Evolutionary conservation across 768 basidiomycete genomes (phyloP).

Genomic region (Holtermannia corniformis): DNA sequence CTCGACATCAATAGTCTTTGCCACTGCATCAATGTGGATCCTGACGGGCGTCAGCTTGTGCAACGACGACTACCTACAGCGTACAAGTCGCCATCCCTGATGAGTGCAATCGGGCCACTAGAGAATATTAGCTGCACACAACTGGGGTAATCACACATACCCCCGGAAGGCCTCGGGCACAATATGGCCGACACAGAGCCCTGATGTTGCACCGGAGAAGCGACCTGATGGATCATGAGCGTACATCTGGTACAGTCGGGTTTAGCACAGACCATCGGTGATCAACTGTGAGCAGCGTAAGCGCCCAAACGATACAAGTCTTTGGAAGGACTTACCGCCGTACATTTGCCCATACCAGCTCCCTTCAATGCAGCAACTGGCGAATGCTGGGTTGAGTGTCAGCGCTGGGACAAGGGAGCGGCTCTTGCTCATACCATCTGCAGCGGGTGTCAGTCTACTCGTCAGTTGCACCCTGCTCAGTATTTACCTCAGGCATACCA

Average conservation of each 20-base stretch:
- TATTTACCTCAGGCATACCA: slow-evolving; percentile 81
- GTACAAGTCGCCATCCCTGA: slow-evolving; percentile 64
- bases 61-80: background rate
- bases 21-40: slow-evolving; percentile 78
- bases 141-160: background rate
- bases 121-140: slow-evolving; percentile 6
- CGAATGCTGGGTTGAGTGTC: slow-evolving; percentile 2
- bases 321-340: background rate
- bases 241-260: no score
- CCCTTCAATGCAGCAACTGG: slow-evolving; percentile 78
- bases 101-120: slow-evolving; percentile 71
- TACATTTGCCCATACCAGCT: background rate
- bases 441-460: slow-evolving; percentile 3
- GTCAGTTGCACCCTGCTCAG: no score
- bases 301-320: slow-evolving; percentile 52
- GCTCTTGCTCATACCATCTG: no score
- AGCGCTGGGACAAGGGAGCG: background rate
- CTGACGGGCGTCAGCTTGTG: slow-evolving; percentile 12
- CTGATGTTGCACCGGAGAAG: slow-evolving; percentile 72
- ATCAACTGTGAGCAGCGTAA: slow-evolving; percentile 70
- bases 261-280: no score
- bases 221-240: no score
- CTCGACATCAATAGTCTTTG: slow-evolving; percentile 67
- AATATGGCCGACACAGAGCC: slow-evolving; percentile 59
- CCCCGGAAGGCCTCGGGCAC: slow-evolving; percentile 22